phyloP scores from a whole-genome alignment of 1,284 basidiomycete genomes.

The Ganoderma resinaceum region DNA sequence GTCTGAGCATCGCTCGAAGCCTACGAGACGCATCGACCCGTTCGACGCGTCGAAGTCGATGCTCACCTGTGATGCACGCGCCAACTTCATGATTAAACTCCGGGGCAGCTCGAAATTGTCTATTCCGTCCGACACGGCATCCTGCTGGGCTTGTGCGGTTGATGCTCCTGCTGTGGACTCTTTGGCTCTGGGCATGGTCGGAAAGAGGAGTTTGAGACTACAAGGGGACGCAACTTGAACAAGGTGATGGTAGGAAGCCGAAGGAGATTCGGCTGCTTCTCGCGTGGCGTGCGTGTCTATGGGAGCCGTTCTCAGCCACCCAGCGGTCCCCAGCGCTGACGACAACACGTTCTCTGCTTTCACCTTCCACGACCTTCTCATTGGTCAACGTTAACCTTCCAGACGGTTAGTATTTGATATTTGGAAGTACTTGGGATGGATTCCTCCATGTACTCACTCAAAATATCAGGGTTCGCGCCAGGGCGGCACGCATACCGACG shows the following conservation, averaged over 20 bases:
- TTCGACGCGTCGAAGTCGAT: slow-evolving; percentile 14
- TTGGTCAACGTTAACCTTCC: background rate
- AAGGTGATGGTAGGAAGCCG: background rate
- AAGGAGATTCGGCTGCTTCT: background rate
- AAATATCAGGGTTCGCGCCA: background rate
- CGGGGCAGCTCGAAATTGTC: slow-evolving; percentile 89
- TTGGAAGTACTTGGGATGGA: too few relatives aligned
- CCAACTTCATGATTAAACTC: slow-evolving; percentile 81
- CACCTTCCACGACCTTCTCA: background rate
- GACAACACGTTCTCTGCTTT: background rate
- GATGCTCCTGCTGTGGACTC: slow-evolving; percentile 43
- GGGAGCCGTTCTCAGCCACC: background rate
- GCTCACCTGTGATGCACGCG: slow-evolving; percentile 71
- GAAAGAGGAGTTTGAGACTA: background rate
- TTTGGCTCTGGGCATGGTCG: slow-evolving; percentile 25
- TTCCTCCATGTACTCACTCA: background rate
- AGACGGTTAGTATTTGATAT: background rate
- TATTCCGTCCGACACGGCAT: slow-evolving; percentile 79
- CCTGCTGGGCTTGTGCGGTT: slow-evolving; percentile 77
- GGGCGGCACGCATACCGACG: background rate
- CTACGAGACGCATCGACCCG: background rate
- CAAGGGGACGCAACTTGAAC: background rate
- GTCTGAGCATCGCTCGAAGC: background rate
- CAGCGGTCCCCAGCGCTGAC: background rate
- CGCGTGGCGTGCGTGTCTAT: background rate